Evolutionary conservation across 2,329 filamentous ascomycete species (phyloP).

Genomic region (Aspergillus novoparasiticus): DNA sequence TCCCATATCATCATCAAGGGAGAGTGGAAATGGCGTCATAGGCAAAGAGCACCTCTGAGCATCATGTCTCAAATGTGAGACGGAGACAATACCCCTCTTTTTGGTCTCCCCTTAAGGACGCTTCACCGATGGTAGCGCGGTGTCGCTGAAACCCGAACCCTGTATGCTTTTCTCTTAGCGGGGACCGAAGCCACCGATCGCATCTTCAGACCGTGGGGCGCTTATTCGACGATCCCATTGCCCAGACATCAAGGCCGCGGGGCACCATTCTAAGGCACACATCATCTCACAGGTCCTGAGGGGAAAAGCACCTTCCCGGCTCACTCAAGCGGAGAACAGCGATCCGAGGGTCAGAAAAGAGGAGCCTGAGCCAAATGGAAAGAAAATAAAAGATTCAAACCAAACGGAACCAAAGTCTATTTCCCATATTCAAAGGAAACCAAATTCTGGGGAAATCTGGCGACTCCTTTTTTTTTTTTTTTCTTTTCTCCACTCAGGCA

Average conservation of each 20-base stretch:
- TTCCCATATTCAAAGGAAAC: not conserved
- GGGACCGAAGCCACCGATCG: slow-evolving; percentile 8
- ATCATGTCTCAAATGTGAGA: not conserved
- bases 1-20: not conserved
- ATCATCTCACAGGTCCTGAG: slow-evolving; percentile 2
- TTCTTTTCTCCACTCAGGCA: not conserved
- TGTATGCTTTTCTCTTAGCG: not conserved
- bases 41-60: not conserved
- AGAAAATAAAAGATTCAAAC: no score
- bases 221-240: slow-evolving; percentile 10
- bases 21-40: not conserved
- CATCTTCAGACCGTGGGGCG: slow-evolving; percentile 9
- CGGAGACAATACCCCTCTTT: slow-evolving; percentile 6
- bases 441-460: not conserved
- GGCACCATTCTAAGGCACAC: slow-evolving; percentile 7
- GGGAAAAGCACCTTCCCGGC: not conserved
- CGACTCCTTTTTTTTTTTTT: no score
- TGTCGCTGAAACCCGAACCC: slow-evolving; percentile 5
- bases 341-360: slow-evolving; percentile 2
- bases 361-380: no score
- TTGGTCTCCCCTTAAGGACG: not conserved
- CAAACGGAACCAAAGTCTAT: not conserved
- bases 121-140: not conserved
- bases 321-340: slow-evolving; percentile 7
- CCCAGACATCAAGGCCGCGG: slow-evolving; percentile 10